Conservation (phyloP, 2,329 filamentous ascomycete genomes). For the Fusarium liriodendri region DNA sequence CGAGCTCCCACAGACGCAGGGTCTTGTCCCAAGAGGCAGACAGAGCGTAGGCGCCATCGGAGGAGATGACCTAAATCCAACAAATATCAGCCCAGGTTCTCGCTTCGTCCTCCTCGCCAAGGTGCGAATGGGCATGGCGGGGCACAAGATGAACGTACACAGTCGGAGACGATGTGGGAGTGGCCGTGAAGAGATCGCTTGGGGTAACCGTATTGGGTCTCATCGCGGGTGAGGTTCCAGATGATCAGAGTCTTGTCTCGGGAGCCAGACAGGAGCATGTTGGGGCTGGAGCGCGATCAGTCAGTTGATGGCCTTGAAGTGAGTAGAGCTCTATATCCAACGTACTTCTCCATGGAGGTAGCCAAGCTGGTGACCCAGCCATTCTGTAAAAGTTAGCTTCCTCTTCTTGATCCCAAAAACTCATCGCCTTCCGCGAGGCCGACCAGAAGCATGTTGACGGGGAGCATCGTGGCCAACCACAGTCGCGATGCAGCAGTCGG, state of each 20-base stretch:
- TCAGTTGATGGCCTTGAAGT: conserved; percentile 13
- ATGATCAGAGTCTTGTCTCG: conserved; percentile 99
- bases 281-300: conserved; percentile 71
- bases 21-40: conserved; percentile 99
- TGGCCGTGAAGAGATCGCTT: conserved; percentile 99
- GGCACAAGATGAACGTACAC: conserved; percentile 74
- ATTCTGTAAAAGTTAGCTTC: conserved; percentile 65
- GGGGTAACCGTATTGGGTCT: conserved; percentile 97
- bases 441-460: conserved; percentile 20
- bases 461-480: conserved; percentile 27
- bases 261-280: conserved; percentile 98
- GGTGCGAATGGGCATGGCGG: conserved; percentile 15
- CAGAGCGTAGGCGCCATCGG: conserved; percentile 98
- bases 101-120: conserved; percentile 21
- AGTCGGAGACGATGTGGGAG: conserved; percentile 99
- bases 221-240: conserved; percentile 99
- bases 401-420: conserved; percentile 20
- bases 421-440: conserved; percentile 16
- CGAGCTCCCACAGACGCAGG: conserved; percentile 98
- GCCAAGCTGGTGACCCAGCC: conserved; percentile 99
- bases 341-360: conserved; percentile 98
- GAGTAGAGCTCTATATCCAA: conserved; percentile 21
- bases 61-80: conserved; percentile 87
- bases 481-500: conserved; percentile 31
- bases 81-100: conserved; percentile 40